Percentiles rank a stretch among this genome's conserved stretches.
phyloP scores from a whole-genome alignment of 345 rosid genomes.

The Populus euphratica region DNA sequence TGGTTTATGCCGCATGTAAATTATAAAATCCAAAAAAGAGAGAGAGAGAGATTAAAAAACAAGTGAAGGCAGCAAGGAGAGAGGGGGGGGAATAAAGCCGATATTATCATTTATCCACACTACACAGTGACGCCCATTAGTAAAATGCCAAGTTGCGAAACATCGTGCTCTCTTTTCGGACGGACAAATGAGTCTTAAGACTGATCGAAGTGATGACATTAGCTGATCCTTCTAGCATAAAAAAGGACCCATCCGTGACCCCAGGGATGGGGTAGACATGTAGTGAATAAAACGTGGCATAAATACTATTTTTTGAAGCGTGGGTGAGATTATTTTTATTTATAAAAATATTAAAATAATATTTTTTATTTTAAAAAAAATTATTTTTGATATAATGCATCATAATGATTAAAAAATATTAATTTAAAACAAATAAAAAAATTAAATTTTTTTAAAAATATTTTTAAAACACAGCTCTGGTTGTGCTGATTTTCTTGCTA shows the following conservation, averaged over 20 bases:
- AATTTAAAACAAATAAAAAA: too few species aligned
- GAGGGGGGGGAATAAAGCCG: neutral
- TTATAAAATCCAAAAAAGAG: neutral
- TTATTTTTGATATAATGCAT: too few species aligned
- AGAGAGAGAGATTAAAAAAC: neutral
- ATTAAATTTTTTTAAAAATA: too few species aligned
- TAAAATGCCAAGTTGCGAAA: neutral
- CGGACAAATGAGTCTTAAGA: too few species aligned
- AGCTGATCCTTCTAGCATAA: neutral
- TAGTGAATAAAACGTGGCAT: constrained; percentile 6
- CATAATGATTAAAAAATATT: too few species aligned
- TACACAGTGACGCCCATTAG: neutral
- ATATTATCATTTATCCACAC: neutral
- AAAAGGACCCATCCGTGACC: neutral
- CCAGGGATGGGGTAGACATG: neutral
- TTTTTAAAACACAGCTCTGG: too few species aligned
- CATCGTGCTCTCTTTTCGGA: neutral
- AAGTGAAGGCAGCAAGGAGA: neutral
- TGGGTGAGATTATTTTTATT: too few species aligned
- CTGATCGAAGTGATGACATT: neutral
- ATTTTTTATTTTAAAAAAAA: too few species aligned
- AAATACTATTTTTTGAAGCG: too few species aligned
- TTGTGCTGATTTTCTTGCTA: neutral
- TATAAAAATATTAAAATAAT: too few species aligned
- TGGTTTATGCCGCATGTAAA: neutral